Evolutionary conservation across 345 rosid species (phyloP), one percentile per base, ranked within the genome.

Genomic region (Hevea brasiliensis): DNA sequence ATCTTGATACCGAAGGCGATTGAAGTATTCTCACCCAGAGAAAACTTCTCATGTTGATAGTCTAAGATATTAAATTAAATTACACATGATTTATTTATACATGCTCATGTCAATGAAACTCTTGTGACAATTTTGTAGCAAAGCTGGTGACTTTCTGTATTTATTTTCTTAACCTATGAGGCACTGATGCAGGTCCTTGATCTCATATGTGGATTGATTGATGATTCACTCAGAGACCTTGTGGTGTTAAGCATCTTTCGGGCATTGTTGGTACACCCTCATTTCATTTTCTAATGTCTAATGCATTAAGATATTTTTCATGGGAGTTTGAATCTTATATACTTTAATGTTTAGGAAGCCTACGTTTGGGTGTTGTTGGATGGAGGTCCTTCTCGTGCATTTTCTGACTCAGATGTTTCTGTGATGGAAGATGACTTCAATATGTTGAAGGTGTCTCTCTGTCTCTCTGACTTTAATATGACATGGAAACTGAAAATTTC

Each of bases 361-460:
- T 92, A 76, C 78, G 81, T 86, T 69, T 86, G 98, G 89, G 87
- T 92, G 65, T 78, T 92, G 82, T 90, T 95, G 79, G 91, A 95
- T 78, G 99, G 99, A 79, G 98, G 99, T 53, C 94, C 98, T 72
- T 87, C 92, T 54, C 94, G 94, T 61, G 94, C 98, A 58, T 95
- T 87, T 76, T 87, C 96, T 44, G 89, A 92, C 80, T 83, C 92
- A 65, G 98, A 92, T 85, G 72, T 89, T 72, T 51, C 68, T 27
- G 65, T 92, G 83, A 82, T 95, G 90, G 96, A 92, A 84, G 99
- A 88, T 56, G 99, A 95, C 84, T 83, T 95, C 45, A 71, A 70
- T 67, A 76, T 72, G 37, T 84, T 95, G 86, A 92, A 89, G 90
- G 99, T 92, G 29, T 37, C 65, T 37, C 26, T 18, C 44, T 58